Evolutionary conservation across 257 asterid species (phyloP).

Genomic region (Anisodus tanguticus): DNA sequence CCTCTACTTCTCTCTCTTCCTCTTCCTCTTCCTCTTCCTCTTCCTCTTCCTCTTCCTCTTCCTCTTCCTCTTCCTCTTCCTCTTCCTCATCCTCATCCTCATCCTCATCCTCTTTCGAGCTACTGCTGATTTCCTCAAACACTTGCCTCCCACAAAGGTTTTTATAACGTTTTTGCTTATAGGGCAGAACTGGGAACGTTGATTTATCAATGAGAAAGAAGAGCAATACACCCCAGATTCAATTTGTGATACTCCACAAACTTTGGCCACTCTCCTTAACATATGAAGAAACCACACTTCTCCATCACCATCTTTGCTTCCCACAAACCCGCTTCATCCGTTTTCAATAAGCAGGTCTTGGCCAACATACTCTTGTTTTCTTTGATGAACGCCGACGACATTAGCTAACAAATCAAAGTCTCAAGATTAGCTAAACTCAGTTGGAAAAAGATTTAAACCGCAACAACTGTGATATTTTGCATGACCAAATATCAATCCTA

Average conservation of each 20-base stretch:
- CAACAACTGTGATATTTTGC: too few species aligned
- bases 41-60: not conserved
- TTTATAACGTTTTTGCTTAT: not conserved
- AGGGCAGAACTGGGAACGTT: not conserved
- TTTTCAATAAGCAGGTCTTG: not conserved
- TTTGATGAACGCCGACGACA: not conserved
- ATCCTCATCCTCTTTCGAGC: not conserved
- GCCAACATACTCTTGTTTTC: not conserved
- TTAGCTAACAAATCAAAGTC: conserved; percentile 1
- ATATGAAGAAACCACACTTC: not conserved
- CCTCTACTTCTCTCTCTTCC: not conserved
- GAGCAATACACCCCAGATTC: not conserved
- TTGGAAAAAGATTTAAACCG: not conserved
- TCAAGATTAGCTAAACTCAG: not conserved
- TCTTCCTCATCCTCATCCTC: not conserved
- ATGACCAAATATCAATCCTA: too few species aligned
- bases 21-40: not conserved
- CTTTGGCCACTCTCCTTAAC: not conserved
- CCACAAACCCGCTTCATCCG: not conserved
- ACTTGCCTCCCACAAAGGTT: not conserved
- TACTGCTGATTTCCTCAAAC: not conserved
- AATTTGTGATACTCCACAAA: not conserved
- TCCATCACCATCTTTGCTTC: not conserved
- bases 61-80: not conserved
- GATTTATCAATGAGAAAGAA: not conserved